phyloP scores from a whole-genome alignment of 1,284 basidiomycete species.

The Rhodotorula sp. region DNA sequence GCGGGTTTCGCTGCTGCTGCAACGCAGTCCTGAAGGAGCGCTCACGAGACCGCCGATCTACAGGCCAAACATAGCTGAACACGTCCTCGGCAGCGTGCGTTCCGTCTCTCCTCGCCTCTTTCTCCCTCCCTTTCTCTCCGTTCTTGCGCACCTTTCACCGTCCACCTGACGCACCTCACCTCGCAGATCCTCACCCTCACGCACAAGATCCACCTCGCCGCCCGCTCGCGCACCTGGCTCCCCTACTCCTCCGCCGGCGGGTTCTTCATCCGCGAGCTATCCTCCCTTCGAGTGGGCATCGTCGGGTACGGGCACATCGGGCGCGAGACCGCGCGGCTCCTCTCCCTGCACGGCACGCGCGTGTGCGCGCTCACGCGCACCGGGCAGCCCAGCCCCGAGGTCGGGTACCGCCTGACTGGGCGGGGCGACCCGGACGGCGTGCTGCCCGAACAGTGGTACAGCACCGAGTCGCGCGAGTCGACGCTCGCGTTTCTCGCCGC shows the following conservation, averaged over 20 bases:
- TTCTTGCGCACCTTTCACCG: too few species aligned
- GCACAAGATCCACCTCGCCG: slow-evolving; percentile 25
- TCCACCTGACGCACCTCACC: too few species aligned
- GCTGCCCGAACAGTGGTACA: slow-evolving; percentile 22
- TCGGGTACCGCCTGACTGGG: slow-evolving; percentile 34
- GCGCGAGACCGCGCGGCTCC: slow-evolving; percentile 30
- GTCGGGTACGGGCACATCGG: slow-evolving; percentile 36
- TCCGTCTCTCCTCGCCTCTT: too few species aligned
- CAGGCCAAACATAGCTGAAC: slow-evolving; percentile 32
- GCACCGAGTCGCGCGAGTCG: slow-evolving; percentile 2
- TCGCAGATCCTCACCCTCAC: slow-evolving; percentile 19
- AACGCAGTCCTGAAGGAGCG: not conserved
- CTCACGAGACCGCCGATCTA: too few species aligned
- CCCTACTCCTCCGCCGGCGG: too few species aligned
- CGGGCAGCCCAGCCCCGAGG: slow-evolving; percentile 13
- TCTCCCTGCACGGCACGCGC: slow-evolving; percentile 12
- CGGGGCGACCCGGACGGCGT: slow-evolving; percentile 45
- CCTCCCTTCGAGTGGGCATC: slow-evolving; percentile 29
- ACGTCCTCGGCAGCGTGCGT: slow-evolving; percentile 23
- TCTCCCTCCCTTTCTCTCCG: too few species aligned
- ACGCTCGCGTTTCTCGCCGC: slow-evolving; percentile 29
- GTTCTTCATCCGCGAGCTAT: slow-evolving; percentile 26
- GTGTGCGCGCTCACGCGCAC: slow-evolving; percentile 25
- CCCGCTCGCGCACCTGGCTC: slow-evolving; percentile 11
- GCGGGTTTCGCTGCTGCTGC: too few species aligned